Percentiles rank a stretch among this genome's conserved stretches.
These are phyloP conservation scores for Entoloma clypeatum DNA, from an alignment of 1,284 basidiomycete genomes.

Conservation along the genomic window DNA sequence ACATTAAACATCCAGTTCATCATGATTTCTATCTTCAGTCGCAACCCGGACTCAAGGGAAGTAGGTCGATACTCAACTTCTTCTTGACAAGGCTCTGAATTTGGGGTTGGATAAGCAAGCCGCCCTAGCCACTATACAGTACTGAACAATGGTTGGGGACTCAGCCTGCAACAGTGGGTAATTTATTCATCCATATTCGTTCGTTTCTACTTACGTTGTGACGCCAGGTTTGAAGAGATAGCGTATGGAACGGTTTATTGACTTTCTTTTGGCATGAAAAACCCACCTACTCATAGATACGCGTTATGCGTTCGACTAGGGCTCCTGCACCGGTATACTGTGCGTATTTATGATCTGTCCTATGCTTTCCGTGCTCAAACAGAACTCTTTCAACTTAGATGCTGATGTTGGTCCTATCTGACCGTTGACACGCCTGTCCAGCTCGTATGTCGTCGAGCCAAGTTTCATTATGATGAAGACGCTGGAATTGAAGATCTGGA, in stretches of 20 bases:
- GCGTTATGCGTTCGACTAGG: conserved; percentile 32
- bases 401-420: conserved; percentile 21
- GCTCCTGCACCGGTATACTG: conserved; percentile 39
- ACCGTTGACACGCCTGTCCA: conserved; percentile 8
- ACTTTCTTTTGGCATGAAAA: not conserved
- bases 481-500: conserved; percentile 21
- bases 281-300: conserved; percentile 19
- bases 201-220: not conserved
- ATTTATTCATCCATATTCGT: not conserved
- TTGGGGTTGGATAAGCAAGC: conserved; percentile 23
- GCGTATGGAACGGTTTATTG: conserved; percentile 17
- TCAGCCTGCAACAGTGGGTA: conserved; percentile 20
- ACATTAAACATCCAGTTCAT: conserved; percentile 29
- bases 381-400: conserved; percentile 20
- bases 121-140: conserved; percentile 34
- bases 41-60: conserved; percentile 35
- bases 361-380: not conserved
- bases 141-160: conserved; percentile 19
- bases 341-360: conserved; percentile 18
- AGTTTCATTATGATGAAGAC: conserved; percentile 28
- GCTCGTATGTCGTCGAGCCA: conserved; percentile 31
- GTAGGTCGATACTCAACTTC: conserved; percentile 23
- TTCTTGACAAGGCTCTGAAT: not conserved
- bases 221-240: conserved; percentile 21
- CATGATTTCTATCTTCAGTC: conserved; percentile 36